Base-by-base conservation (phyloP, 23 red algal species). In the Agarophyton chilense region DNA sequence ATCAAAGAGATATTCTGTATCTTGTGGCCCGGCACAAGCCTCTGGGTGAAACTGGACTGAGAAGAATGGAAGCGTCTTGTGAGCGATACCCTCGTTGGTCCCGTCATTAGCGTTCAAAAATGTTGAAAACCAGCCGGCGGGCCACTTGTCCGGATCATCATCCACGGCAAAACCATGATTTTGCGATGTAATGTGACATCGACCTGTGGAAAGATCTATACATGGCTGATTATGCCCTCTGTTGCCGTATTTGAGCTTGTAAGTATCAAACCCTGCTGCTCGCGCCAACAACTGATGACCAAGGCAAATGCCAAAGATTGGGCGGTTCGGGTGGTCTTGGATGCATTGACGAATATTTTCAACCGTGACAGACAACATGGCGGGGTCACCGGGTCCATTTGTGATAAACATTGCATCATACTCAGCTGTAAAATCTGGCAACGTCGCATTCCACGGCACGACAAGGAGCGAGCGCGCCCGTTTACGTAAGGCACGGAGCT, bases 1-100 rank as follows among this genome's bases (percentile, higher is more conserved):
- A 66, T 98, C 96, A 41, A 98, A 98, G 77, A 98, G 84, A 61
- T 82, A 95, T 62, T 82, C 96, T 43, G 96, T 98, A 76, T 98
- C 96, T 34, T 84, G 82, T 17, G 96, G 96, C 51, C 96, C 96
- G 31, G 96, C 96, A 76, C 45, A 57, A 1, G 96, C 96, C 74
- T 98, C 96, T 4, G 96, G 96, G 72, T 98, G 96, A 84, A 98
- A 98, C 82, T 98, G 96, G 18, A 98, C 96, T 0, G 96, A 95
- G 72, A 98, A 98, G 62, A 95, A 95, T 16, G 96, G 96, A 53
- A 79, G 77, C n/a, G 52, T 57, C 39, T 58, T 80, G 84, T 95
- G 88, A 54, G 88, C 78, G n/a, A 98, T 86, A 50, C 96, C 96
- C 65, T 98, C 96, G 43, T 98, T 98, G 79, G 96, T 95, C 4